Evolutionary conservation across 768 basidiomycete species (phyloP), one percentile per base, ranked within the genome.

Genomic region (Russula sp.): DNA sequence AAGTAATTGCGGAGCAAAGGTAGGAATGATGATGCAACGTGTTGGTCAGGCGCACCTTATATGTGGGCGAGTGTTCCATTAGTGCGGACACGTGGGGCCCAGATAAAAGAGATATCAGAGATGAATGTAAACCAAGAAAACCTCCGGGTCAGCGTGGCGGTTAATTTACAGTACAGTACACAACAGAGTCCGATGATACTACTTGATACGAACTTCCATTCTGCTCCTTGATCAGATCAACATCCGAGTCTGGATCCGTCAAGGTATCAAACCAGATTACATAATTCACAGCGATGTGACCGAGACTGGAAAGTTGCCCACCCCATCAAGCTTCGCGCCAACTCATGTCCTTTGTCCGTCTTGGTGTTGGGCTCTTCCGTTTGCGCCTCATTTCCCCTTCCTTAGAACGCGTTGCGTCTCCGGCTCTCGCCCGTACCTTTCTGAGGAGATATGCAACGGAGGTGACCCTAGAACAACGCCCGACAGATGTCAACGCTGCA

Each of bases 401-500:
- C 35, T 22, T 56, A 13, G 45, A 32, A 22, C 31, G 58, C 14
- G 11, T 52, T 3, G 27, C 52, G 39, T 37, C 40, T 14, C 34
- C 67, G 18, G 49, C 70, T 10, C 70, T 67, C 42, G 55, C 66
- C 8, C 58, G 64, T 48, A 62, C 58, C 10, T 59, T 71, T 34
- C 64, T 66, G 14, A 71, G 74, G 47, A 69, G 66, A n/a, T 80
- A 75, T 62, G 79, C 80, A 6, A 76, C 74, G 32, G 75, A 75
- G 50, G 68, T 73, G 2, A 68, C 71, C 10, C 67, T 68, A 35
- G 69, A 68, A 39, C 69, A 70, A 59, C 65, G 68, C 31, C 73
- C 78, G 31, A 68, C 73, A 42, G 72, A 74, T 58, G 69, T 75
- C 65, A 72, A 70, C 53, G 69, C 68, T 18, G 81, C 82, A 14